Evolutionary conservation across 129 eudicot genomes (phyloP), one percentile per base, ranked within the genome.

Genomic region (Arctium lappa): DNA sequence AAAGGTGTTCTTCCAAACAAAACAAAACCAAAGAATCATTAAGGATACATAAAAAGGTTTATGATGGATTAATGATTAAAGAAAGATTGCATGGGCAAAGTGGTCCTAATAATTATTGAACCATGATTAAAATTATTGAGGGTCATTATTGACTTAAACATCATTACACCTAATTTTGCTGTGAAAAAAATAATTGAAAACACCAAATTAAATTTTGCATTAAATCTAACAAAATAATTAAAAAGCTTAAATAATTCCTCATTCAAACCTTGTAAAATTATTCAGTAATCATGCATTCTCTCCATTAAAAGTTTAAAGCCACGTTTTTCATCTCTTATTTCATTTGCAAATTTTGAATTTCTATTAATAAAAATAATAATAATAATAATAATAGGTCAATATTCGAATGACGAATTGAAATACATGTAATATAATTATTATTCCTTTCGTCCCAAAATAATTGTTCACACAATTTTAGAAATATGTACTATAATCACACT

Each of bases 131-230:
- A 60, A 60, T 37, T 27, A 53, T n/a, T 18, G 53, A 82, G 74
- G 75, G 6, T 74, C 80, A 65, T 75, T 74, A 75, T 44, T 63
- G 85, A 74, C 85, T 65, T 30, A 81, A 38, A 31, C 62, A 82
- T 72, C 33, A 74, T 38, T 60, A 75, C 70, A 82, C 80, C 80
- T 82, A 82, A 75, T 75, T 74, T 75, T 75, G 69, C 80, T 82
- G 85, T 42, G 69, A 63, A 66, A 8, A 82, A 60, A 82, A 75
- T 75, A 75, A 74, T 73, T 81, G 74, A 29, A 62, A 74, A 62
- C 68, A 13, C 42, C 46, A 8, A 60, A 74, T 73, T 73, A 62
- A 81, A 62, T 65, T 16, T 60, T 40, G 85, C 85, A 82, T 40
- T 82, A 63, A 66, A 74, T 31, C 7, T 74, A 82, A 48, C 76